Percentiles rank a stretch among this genome's conserved stretches.
Conservation (phyloP, 257 asterid species). For the Solanum chiquidenum region DNA sequence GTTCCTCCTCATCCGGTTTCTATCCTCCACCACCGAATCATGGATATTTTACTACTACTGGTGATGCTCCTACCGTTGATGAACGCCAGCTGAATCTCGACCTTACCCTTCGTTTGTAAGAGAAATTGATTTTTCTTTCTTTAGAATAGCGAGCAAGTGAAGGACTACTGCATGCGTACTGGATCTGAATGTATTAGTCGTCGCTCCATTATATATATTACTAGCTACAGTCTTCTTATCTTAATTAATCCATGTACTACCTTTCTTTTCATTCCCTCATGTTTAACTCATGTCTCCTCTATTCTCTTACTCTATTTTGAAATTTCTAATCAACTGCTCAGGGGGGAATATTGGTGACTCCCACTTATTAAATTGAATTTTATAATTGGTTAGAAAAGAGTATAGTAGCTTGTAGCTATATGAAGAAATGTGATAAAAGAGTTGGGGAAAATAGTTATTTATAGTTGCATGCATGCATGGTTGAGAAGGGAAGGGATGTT, state of each 20-base stretch:
- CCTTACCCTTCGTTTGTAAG: neutral
- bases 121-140: neutral
- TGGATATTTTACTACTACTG: neutral
- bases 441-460: neutral
- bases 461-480: neutral
- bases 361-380: neutral
- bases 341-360: neutral
- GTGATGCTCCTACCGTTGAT: neutral
- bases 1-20: neutral
- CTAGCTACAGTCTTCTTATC: neutral
- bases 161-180: neutral
- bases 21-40: neutral
- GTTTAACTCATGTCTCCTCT: neutral
- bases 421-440: neutral
- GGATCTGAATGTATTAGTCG: neutral
- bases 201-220: no score
- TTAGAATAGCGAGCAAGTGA: neutral
- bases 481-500: neutral
- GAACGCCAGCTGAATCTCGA: neutral
- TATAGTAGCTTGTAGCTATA: neutral
- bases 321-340: neutral
- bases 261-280: neutral
- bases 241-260: neutral
- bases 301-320: neutral
- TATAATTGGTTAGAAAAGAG: neutral